Percentiles rank a stretch among this genome's conserved stretches.
Conservation (phyloP, 225 moss, liverwort and hornwort species). For the Sphagnum contortum region DNA sequence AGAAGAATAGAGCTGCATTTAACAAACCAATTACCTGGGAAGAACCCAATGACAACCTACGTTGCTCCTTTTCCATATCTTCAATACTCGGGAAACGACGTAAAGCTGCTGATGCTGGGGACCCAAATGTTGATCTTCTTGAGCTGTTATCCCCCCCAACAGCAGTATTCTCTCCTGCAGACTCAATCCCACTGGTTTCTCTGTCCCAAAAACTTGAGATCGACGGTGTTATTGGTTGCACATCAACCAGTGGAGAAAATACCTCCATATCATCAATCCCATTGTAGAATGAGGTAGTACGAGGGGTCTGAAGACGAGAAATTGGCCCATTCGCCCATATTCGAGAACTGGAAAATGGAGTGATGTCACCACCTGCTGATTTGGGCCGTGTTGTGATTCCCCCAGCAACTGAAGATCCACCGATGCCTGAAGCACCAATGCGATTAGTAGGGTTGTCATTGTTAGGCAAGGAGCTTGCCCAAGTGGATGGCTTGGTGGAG, state of each 20-base stretch:
- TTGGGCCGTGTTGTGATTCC: slow-evolving; percentile 35
- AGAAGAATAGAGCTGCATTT: background rate
- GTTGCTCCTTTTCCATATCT: slow-evolving; percentile 68
- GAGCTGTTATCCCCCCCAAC: slow-evolving; percentile 21
- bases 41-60: slow-evolving; percentile 48
- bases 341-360: slow-evolving; percentile 38
- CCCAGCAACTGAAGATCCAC: slow-evolving; percentile 25
- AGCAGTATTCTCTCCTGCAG: slow-evolving; percentile 47
- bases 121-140: slow-evolving; percentile 30
- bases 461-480: slow-evolving; percentile 38
- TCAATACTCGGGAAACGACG: slow-evolving; percentile 74
- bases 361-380: slow-evolving; percentile 49
- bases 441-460: slow-evolving; percentile 34
- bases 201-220: slow-evolving; percentile 83
- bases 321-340: slow-evolving; percentile 79
- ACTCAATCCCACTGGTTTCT: slow-evolving; percentile 63
- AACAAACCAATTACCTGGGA: slow-evolving; percentile 44
- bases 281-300: slow-evolving; percentile 53
- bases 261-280: slow-evolving; percentile 99
- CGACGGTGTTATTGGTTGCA: slow-evolving; percentile 96
- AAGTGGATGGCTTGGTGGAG: slow-evolving; percentile 44
- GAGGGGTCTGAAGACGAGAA: slow-evolving; percentile 71
- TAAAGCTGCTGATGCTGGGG: slow-evolving; percentile 20
- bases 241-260: slow-evolving; percentile 96
- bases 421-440: slow-evolving; percentile 14